Conservation (phyloP, 176 grass and related monocot genomes). For the Urochloa ruziziensis region DNA sequence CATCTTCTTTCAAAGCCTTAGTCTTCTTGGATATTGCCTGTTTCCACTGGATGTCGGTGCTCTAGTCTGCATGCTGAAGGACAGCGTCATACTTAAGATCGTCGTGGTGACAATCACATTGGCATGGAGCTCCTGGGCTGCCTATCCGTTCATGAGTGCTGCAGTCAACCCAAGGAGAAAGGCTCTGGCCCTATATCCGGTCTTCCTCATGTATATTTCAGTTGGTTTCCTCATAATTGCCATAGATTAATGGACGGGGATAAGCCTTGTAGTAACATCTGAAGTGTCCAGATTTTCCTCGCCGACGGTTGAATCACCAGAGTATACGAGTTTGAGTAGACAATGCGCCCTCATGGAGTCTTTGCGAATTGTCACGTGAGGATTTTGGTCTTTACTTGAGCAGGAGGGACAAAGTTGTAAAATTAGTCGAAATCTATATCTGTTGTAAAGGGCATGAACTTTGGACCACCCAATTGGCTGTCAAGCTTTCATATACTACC, state of each 20-base stretch:
- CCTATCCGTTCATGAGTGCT: constrained; percentile 98
- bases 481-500: constrained; percentile 1
- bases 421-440: constrained; percentile 30
- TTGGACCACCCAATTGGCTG: constrained; percentile 26
- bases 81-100: constrained; percentile 87
- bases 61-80: constrained; percentile 83
- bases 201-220: constrained; percentile 97
- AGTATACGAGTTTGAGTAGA: constrained; percentile 40
- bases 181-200: constrained; percentile 86
- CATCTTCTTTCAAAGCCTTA: constrained; percentile 98
- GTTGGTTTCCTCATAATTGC: constrained; percentile 96
- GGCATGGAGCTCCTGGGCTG: constrained; percentile 98
- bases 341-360: constrained; percentile 1
- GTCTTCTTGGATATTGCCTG: constrained; percentile 95
- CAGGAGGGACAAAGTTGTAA: constrained; percentile 34
- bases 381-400: constrained; percentile 30
- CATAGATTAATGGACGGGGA: constrained; percentile 51
- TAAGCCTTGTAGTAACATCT: constrained; percentile 30
- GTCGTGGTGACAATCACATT: constrained; percentile 74
- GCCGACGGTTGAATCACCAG: constrained; percentile 7
- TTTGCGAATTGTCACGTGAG: constrained; percentile 12
- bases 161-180: constrained; percentile 96
- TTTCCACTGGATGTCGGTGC: constrained; percentile 92
- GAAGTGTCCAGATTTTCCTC: constrained; percentile 20
- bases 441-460: constrained; percentile 45